phyloP scores from a whole-genome alignment of 1,284 basidiomycete species.

The Rhodotorula mucilaginosa region DNA sequence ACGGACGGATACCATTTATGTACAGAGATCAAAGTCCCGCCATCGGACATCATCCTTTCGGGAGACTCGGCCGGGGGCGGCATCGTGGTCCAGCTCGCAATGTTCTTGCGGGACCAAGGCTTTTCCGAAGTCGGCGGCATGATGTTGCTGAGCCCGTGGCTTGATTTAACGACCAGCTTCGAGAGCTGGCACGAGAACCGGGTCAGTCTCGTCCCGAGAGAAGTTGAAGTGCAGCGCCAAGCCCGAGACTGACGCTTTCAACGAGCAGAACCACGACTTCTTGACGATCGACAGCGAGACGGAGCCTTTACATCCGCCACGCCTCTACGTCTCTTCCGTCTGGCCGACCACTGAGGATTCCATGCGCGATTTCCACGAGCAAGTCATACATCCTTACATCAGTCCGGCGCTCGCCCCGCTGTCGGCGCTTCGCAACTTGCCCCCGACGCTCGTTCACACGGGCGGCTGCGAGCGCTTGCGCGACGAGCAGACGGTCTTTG shows the following conservation, averaged over 20 bases:
- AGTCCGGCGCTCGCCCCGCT: constrained; percentile 25
- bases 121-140: constrained; percentile 24
- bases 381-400: constrained; percentile 31
- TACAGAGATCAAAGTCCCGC: constrained; percentile 25
- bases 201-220: not conserved
- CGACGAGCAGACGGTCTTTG: constrained; percentile 50
- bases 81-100: constrained; percentile 46
- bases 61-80: constrained; percentile 51
- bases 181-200: constrained; percentile 25
- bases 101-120: constrained; percentile 47
- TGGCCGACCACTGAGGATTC: not conserved
- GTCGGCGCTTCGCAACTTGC: constrained; percentile 41
- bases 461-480: constrained; percentile 50
- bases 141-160: constrained; percentile 40
- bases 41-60: constrained; percentile 36
- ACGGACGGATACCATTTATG: not conserved
- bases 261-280: constrained; percentile 15
- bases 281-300: not conserved
- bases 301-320: constrained; percentile 4
- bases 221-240: too few species aligned
- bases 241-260: not conserved
- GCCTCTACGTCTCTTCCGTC: constrained; percentile 12
- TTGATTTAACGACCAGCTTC: constrained; percentile 37
- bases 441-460: constrained; percentile 50
- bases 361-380: not conserved